These are phyloP conservation scores for Tubosaeta sp. DNA, from an alignment of 768 basidiomycete species.

Conservation along the genomic window DNA sequence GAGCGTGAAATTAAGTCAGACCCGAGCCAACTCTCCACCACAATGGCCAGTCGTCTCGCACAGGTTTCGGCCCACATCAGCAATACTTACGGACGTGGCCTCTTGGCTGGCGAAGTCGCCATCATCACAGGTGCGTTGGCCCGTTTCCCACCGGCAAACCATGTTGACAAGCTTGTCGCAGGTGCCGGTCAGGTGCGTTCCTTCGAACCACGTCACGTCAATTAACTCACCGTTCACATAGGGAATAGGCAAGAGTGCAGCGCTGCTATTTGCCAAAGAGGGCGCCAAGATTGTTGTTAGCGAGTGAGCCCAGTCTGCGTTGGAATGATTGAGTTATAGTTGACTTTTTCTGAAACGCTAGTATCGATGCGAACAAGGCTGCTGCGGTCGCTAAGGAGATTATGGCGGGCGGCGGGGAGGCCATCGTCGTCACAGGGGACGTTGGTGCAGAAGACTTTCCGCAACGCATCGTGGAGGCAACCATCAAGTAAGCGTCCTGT, in stretches of 20 bases:
- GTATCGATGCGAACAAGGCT: slow-evolving; percentile 70
- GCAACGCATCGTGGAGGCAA: slow-evolving; percentile 69
- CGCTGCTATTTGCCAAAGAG: slow-evolving; percentile 76
- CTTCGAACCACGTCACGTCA: not conserved
- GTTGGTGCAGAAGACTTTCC: slow-evolving; percentile 83
- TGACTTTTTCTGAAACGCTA: slow-evolving; percentile 24
- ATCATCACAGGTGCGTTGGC: slow-evolving; percentile 71
- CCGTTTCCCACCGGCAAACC: not conserved
- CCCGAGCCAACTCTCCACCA: not conserved
- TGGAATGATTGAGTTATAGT: not conserved
- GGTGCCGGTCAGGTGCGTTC: slow-evolving; percentile 69
- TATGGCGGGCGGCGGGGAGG: slow-evolving; percentile 66
- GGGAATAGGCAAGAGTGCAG: slow-evolving; percentile 76
- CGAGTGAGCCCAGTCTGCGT: slow-evolving; percentile 48
- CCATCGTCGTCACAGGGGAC: slow-evolving; percentile 71
- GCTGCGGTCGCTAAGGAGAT: slow-evolving; percentile 68
- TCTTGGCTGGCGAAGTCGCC: slow-evolving; percentile 73
- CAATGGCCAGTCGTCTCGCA: slow-evolving; percentile 55
- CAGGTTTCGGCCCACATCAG: slow-evolving; percentile 71
- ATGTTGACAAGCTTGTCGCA: slow-evolving; percentile 21
- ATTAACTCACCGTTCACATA: slow-evolving; percentile 22
- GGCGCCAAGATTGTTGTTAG: slow-evolving; percentile 84
- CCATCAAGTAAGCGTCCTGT: slow-evolving; percentile 58
- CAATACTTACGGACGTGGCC: slow-evolving; percentile 46
- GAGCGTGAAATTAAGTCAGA: not conserved